Base-by-base conservation (phyloP, 2,329 filamentous ascomycete genomes). In the Ophiognomonia clavigignenti-juglandacearum region DNA sequence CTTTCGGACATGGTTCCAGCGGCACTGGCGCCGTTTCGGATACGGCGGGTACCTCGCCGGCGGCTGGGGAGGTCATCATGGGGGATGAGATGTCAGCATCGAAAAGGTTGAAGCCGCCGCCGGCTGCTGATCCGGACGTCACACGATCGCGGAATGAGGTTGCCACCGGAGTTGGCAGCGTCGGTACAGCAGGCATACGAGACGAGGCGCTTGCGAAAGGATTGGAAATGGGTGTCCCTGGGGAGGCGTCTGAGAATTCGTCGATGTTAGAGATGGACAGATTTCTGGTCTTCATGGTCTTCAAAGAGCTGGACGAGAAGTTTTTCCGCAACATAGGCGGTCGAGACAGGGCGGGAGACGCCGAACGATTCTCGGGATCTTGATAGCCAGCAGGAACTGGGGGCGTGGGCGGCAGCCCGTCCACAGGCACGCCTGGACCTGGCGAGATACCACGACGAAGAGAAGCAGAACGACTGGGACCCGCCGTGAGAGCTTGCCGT, bases 1-100 rank as follows among this genome's bases (percentile, higher is more conserved):
- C 89, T 29, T 86, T 88, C 1, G 93, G 93, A 62, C 95, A 98
- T 3, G 93, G 87, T 61, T 98, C 93, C 5, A 98, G 75, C 0
- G 89, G 81, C 19, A 85, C 77, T 11, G 91, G 91, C 1, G 82
- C 78, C 54, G 89, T 83, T 7, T 53, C 48, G 23, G 47, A 39
- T 0, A 71, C 60, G 11, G 74, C 71, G 47, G 85, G 83, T 3
- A n/a, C n/a, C n/a, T 84, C 80, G n/a, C 81, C 83, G 3, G 82
- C 82, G 1, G 86, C 77, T 26, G n/a, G n/a, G n/a, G n/a, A n/a
- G n/a, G n/a, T n/a, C n/a, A 68, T 75, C 23, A 69, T 72, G 2
- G 77, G 80, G 6, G 83, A 83, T 61, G 92, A 86, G 36, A 95
- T 86, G 53, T 88, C 80, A 55, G 79, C 88, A 53, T 96, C 89